Base-by-base conservation (phyloP, 768 basidiomycete species). In the Pleurotus cornucopiae region DNA sequence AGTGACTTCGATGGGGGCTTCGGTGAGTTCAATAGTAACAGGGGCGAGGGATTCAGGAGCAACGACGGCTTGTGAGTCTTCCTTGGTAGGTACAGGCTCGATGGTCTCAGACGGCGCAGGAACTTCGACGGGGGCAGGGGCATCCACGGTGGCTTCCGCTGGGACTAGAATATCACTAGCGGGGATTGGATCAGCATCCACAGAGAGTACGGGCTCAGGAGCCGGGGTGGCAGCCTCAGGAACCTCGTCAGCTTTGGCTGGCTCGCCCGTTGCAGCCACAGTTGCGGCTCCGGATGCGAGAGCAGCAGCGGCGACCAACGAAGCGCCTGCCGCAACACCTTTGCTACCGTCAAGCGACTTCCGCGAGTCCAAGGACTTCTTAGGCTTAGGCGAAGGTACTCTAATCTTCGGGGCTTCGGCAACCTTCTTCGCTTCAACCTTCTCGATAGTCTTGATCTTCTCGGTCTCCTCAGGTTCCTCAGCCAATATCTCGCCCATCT, bases 401-500 rank as follows among this genome's bases (percentile, higher is more conserved):
- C 64, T 67, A 40, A 53, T 41, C 21, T 40, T 41, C 18, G 39
- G 38, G 1, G 39, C 51, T 21, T 53, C 51, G 21, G 48, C 48
- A 49, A 70, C 58, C 40, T 64, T 68, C 13, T 64, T 65, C 6
- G 41, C 60, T 34, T 38, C 53, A 23, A 43, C 56, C 47, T 57
- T 53, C 6, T 56, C 60, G 41, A 59, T 61, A 48, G 49, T 38
- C 43, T 61, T 47, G 38, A 58, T 58, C 20, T 58, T 60, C 41
- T 59, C 61, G 20, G 60, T 52, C n/a, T 67, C 70, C 61, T 70
- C 73, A 3, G 74, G 75, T 61, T 80, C 82, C 64, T 89, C 86
- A 18, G 74, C 68, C 30, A 88, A 61, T 13, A 83, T 71, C 64
- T 89, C 89, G 7, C 89, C 89, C 79, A 88, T 76, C 71, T 91